phyloP scores from a whole-genome alignment of 2,329 filamentous ascomycete species.

The Aureobasidium subglaciale region DNA sequence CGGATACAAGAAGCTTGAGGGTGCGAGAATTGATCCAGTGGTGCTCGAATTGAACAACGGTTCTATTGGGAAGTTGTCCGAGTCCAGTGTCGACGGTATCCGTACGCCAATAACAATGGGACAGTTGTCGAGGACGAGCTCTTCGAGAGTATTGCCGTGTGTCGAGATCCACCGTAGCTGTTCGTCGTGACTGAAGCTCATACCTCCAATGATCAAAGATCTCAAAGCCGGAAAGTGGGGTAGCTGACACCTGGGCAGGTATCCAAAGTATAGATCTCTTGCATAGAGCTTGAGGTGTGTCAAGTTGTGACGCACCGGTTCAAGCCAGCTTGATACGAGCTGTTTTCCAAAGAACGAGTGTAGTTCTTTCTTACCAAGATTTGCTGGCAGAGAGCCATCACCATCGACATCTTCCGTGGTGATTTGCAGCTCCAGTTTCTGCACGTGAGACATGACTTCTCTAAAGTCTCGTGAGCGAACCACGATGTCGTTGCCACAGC shows the following conservation, averaged over 20 bases:
- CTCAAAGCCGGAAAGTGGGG: constrained; percentile 34
- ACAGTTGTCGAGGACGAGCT: constrained; percentile 40
- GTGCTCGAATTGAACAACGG: constrained; percentile 7
- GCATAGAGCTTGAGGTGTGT: constrained; percentile 36
- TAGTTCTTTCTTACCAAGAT: constrained; percentile 16
- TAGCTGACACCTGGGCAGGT: constrained; percentile 34
- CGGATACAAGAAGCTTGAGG: not conserved
- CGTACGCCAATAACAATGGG: constrained; percentile 21
- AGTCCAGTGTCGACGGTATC: not conserved
- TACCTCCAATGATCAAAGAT: constrained; percentile 35
- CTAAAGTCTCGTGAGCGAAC: constrained; percentile 19
- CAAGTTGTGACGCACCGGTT: constrained; percentile 20
- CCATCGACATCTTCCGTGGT: constrained; percentile 19
- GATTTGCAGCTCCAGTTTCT: constrained; percentile 20
- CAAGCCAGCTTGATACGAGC: constrained; percentile 22
- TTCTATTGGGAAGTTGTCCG: constrained; percentile 7
- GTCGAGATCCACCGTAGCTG: constrained; percentile 43
- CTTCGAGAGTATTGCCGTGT: constrained; percentile 32
- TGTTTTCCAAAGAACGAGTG: constrained; percentile 22
- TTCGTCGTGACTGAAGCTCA: constrained; percentile 38
- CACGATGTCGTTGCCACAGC: constrained; percentile 13
- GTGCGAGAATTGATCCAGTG: constrained; percentile 2
- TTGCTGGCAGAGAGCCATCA: constrained; percentile 15
- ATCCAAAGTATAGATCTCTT: constrained; percentile 33
- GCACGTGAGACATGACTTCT: constrained; percentile 18